phyloP scores from a whole-genome alignment of 2,329 filamentous ascomycete genomes.

The Elsinoe australis region DNA sequence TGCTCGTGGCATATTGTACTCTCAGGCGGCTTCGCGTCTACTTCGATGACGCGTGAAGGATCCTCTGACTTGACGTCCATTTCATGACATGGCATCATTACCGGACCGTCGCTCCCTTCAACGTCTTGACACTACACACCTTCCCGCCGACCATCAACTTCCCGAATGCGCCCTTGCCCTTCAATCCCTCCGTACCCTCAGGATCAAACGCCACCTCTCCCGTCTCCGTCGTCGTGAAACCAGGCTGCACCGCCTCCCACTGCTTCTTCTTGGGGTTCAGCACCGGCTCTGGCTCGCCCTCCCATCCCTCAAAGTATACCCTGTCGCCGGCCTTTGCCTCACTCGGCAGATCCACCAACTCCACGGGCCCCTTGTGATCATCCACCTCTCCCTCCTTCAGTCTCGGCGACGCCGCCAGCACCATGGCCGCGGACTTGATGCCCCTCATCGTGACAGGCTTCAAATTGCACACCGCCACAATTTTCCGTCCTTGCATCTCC shows the following conservation, averaged over 20 bases:
- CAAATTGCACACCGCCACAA: conserved; percentile 92
- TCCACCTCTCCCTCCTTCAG: conserved; percentile 73
- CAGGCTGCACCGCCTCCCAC: conserved; percentile 94
- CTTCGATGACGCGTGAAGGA: no score
- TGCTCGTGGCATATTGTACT: no score
- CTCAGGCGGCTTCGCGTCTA: no score
- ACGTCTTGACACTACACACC: conserved; percentile 71
- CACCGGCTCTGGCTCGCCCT: conserved; percentile 83
- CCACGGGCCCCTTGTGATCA: conserved; percentile 82
- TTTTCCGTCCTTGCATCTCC: conserved; percentile 94
- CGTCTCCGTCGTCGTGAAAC: conserved; percentile 78
- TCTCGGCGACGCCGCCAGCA: conserved; percentile 84
- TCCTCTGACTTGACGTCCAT: no score
- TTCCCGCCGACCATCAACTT: conserved; percentile 71
- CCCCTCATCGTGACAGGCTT: conserved; percentile 99
- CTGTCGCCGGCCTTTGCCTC: conserved; percentile 75
- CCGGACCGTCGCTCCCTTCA: conserved; percentile 75
- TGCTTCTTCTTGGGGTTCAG: conserved; percentile 99
- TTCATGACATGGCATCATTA: no score
- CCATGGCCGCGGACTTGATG: conserved; percentile 76
- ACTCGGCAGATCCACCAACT: conserved; percentile 77
- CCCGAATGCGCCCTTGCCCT: conserved; percentile 51
- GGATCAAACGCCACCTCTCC: conserved; percentile 85
- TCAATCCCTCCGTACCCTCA: conserved; percentile 64
- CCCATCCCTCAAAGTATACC: conserved; percentile 90